Base-by-base conservation (phyloP, 2,329 filamentous ascomycete species). In the Aciculosporium take region DNA sequence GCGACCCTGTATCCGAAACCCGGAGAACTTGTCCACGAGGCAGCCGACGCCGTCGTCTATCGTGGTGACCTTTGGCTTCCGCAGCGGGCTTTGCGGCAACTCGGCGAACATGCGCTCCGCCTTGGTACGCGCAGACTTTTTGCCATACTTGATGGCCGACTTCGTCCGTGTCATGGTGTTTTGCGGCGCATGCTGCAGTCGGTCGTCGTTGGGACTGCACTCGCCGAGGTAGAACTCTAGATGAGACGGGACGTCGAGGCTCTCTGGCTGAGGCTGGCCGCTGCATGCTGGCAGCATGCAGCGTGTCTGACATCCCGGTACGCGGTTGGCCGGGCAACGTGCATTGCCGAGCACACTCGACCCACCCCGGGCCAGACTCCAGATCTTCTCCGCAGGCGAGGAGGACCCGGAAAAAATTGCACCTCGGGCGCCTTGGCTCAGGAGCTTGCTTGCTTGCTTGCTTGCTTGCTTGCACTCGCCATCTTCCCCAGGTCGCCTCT, bases 71-170 rank as follows among this genome's bases (percentile, higher is more conserved):
- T 44, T 39, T 30, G 50, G 49, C 34, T 48, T 55, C 37, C 67
- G 64, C 39, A 65, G 46, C 3, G 72, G 72, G 34, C 66, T 72
- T 43, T 65, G 64, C 0, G 71, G 69, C 7, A 75, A 54, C 48
- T 72, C 68, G 17, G 65, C 65, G 47, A 74, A 72, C 34, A 72
- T 56, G 18, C 67, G 61, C 32, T 70, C 63, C 15, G 64, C 60
- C 45, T 62, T 69, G 21, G 66, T 59, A 34, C 66, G 65, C 44
- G 62, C 70, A 24, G 61, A 59, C 34, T 60, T 59, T 45, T 68
- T 72, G 44, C 72, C 72, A 57, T 75, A 76, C 43, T 64, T 69
- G 3, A 68, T 66, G 8, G 61, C 50, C 15, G 62, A 53, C 3
- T 59, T 56, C 38, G 61, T 60, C 43, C 65, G 63, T 28, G 66